phyloP scores from a whole-genome alignment of 768 basidiomycete species.

The Tricholoma matsutake region DNA sequence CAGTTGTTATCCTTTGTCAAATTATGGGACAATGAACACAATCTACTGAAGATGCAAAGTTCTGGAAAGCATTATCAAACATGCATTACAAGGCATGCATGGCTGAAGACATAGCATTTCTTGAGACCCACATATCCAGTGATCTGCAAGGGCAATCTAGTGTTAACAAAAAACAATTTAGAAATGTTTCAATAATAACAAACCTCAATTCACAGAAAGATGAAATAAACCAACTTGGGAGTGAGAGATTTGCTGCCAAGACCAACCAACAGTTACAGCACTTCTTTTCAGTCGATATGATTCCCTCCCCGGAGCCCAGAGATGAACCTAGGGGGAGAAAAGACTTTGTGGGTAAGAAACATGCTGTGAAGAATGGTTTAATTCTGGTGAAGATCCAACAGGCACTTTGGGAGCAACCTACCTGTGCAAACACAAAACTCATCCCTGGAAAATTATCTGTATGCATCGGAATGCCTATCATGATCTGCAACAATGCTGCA shows the following conservation, averaged over 20 bases:
- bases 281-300: constrained; percentile 23
- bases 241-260: constrained; percentile 27
- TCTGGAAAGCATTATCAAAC: constrained; percentile 20
- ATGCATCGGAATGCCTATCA: constrained; percentile 15
- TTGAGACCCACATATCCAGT: constrained; percentile 27
- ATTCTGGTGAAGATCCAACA: background rate
- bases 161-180: constrained; percentile 15
- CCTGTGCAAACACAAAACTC: constrained; percentile 6
- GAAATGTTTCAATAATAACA: constrained; percentile 34
- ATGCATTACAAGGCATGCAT: no score
- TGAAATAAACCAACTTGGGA: constrained; percentile 28
- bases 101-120: no score
- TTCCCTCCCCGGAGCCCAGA: background rate
- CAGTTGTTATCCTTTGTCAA: constrained; percentile 1
- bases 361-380: background rate
- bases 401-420: background rate
- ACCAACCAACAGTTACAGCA: constrained; percentile 15
- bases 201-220: constrained; percentile 27
- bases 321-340: background rate
- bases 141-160: constrained; percentile 1
- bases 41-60: constrained; percentile 18
- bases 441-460: constrained; percentile 19
- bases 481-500: constrained; percentile 18
- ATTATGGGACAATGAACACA: constrained; percentile 33
- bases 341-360: no score